These are phyloP conservation scores for Phaeoacremonium minimum DNA, from an alignment of 2,329 filamentous ascomycete species.

Conservation along the genomic window DNA sequence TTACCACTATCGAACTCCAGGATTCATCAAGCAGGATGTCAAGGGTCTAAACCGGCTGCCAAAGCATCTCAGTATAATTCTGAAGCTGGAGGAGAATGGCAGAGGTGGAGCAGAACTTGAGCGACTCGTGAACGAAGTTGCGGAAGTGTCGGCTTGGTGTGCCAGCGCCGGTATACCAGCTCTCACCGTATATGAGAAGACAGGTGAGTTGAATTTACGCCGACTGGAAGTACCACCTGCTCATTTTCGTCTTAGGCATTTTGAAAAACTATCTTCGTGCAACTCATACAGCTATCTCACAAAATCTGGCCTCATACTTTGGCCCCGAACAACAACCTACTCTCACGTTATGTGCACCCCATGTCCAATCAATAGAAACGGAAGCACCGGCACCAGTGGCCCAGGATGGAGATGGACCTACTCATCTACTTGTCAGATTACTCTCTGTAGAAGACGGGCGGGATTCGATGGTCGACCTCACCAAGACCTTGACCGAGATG, in stretches of 20 bases:
- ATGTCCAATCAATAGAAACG: conserved; percentile 56
- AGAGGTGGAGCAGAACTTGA: conserved; percentile 72
- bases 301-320: conserved; percentile 84
- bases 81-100: conserved; percentile 68
- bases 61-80: conserved; percentile 80
- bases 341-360: conserved; percentile 69
- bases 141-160: conserved; percentile 91
- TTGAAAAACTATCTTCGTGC: conserved; percentile 87
- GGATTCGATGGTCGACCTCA: conserved; percentile 91
- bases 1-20: conserved; percentile 93
- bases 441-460: conserved; percentile 86
- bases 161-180: conserved; percentile 82
- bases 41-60: conserved; percentile 69
- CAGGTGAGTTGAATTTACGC: too few species aligned
- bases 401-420: conserved; percentile 35
- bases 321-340: conserved; percentile 68
- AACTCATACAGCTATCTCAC: conserved; percentile 72
- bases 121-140: conserved; percentile 80
- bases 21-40: conserved; percentile 86
- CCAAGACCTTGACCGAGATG: conserved; percentile 92
- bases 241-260: conserved; percentile 67
- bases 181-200: conserved; percentile 88
- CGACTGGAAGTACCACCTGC: too few species aligned
- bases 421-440: conserved; percentile 62
- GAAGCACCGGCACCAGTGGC: conserved; percentile 31